These are phyloP conservation scores for Fusarium austroafricanum DNA, from an alignment of 2,329 filamentous ascomycete species.

Conservation along the genomic window DNA sequence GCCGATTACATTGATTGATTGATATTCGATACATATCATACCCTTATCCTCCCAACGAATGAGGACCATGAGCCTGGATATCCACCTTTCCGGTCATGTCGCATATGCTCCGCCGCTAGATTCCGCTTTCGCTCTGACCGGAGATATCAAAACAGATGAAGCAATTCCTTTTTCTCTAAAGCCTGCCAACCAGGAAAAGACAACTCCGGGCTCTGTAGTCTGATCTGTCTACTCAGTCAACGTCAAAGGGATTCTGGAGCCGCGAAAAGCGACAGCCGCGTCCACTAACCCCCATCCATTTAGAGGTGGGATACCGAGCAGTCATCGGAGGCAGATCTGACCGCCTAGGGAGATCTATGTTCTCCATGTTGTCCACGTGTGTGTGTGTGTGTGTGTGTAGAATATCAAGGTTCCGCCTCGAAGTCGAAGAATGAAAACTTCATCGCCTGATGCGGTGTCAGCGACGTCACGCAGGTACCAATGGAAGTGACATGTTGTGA, in stretches of 20 bases:
- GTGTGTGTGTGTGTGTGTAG: constrained; percentile 2
- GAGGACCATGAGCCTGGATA: constrained; percentile 13
- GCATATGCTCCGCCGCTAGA: constrained; percentile 2
- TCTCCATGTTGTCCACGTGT: constrained; percentile 17
- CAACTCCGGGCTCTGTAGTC: constrained; percentile 13
- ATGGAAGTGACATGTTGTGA: constrained; percentile 6
- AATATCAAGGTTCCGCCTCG: neutral
- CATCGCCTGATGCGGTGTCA: constrained; percentile 36
- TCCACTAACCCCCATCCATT: neutral
- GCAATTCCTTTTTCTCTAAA: neutral
- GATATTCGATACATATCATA: neutral
- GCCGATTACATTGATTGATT: constrained; percentile 7
- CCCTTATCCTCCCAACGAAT: constrained; percentile 5
- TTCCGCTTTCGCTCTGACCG: constrained; percentile 1
- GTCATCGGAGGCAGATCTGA: constrained; percentile 27
- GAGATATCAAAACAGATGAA: constrained; percentile 17
- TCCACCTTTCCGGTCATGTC: neutral
- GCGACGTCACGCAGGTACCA: constrained; percentile 46
- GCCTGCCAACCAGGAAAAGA: neutral
- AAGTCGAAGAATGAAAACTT: constrained; percentile 7
- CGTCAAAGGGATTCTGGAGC: constrained; percentile 28
- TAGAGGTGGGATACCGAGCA: constrained; percentile 21
- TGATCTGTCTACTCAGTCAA: neutral
- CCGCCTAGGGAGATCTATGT: constrained; percentile 8
- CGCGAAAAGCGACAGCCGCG: constrained; percentile 43